Percentiles rank a stretch among this genome's conserved stretches.
Conservation (phyloP, 1,284 basidiomycete genomes). For the Cutaneotrichosporon mucoides region DNA sequence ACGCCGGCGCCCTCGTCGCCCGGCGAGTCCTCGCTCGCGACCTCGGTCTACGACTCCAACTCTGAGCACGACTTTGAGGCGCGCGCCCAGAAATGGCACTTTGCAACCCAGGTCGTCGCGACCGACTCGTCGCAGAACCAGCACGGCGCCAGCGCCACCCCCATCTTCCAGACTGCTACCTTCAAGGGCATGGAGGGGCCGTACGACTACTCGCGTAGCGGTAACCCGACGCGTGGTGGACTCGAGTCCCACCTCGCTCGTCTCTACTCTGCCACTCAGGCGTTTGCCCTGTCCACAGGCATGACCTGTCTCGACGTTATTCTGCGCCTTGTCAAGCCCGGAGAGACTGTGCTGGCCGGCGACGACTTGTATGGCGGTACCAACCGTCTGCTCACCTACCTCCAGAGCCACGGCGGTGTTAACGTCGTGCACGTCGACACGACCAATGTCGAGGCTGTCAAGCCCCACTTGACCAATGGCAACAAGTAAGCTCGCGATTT, state of each 20-base stretch:
- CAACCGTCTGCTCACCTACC: slow-evolving; percentile 89
- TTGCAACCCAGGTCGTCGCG: slow-evolving; percentile 62
- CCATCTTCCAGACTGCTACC: slow-evolving; percentile 96
- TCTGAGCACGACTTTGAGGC: slow-evolving; percentile 31
- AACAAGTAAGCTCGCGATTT: slow-evolving; percentile 51
- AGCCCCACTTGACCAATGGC: slow-evolving; percentile 61
- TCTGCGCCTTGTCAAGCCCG: slow-evolving; percentile 86
- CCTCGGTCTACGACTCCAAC: slow-evolving; percentile 29
- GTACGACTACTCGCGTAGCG: slow-evolving; percentile 92
- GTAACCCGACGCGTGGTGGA: slow-evolving; percentile 94
- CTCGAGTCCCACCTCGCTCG: slow-evolving; percentile 93
- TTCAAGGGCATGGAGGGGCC: slow-evolving; percentile 88
- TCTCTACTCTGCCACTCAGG: slow-evolving; percentile 82
- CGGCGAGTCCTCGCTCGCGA: slow-evolving; percentile 36
- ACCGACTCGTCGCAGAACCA: slow-evolving; percentile 87
- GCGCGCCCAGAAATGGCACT: slow-evolving; percentile 39
- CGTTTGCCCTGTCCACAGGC: slow-evolving; percentile 88
- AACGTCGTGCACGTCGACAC: slow-evolving; percentile 93
- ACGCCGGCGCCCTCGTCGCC: slow-evolving; percentile 29
- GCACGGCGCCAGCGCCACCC: slow-evolving; percentile 87
- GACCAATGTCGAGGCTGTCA: slow-evolving; percentile 57
- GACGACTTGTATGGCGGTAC: slow-evolving; percentile 98
- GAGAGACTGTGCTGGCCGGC: slow-evolving; percentile 91
- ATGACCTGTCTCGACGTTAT: slow-evolving; percentile 99
- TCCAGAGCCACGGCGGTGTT: slow-evolving; percentile 81